These are phyloP conservation scores for Taxillus chinensis DNA, from an alignment of 164 flowering plant genomes.

Conservation along the genomic window DNA sequence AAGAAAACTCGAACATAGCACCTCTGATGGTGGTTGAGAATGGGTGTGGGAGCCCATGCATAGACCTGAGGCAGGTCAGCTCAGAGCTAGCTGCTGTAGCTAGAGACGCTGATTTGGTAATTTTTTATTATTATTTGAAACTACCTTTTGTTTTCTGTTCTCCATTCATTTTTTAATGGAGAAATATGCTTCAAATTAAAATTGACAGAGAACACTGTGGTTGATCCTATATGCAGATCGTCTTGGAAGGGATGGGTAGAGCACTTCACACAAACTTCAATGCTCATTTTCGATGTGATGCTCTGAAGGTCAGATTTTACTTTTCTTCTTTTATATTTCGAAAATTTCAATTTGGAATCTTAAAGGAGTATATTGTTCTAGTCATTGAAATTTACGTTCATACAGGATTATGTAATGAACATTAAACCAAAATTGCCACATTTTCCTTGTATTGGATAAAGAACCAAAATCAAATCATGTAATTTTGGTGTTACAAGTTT, in stretches of 20 bases:
- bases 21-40: conserved; percentile 96
- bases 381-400: too few species aligned
- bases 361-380: not conserved
- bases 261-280: conserved; percentile 95
- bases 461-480: too few species aligned
- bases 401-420: too few species aligned
- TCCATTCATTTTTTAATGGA: too few species aligned
- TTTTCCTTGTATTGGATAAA: too few species aligned
- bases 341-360: not conserved
- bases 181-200: too few species aligned
- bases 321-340: not conserved
- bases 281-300: conserved; percentile 81
- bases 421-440: too few species aligned
- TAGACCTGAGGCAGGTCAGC: conserved; percentile 94
- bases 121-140: not conserved
- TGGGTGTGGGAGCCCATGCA: conserved; percentile 97
- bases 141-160: too few species aligned
- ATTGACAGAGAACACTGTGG: too few species aligned
- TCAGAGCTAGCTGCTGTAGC: conserved; percentile 97
- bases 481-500: too few species aligned
- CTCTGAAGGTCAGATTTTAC: conserved; percentile 56
- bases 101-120: conserved; percentile 91
- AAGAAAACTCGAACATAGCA: conserved; percentile 40
- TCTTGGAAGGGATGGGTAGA: conserved; percentile 99
- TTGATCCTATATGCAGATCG: conserved; percentile 34